A percentile compares a stretch with the other conserved stretches of the same genome.
phyloP scores from a whole-genome alignment of 2,329 filamentous ascomycete genomes.

The Phialemonium atrogriseum region DNA sequence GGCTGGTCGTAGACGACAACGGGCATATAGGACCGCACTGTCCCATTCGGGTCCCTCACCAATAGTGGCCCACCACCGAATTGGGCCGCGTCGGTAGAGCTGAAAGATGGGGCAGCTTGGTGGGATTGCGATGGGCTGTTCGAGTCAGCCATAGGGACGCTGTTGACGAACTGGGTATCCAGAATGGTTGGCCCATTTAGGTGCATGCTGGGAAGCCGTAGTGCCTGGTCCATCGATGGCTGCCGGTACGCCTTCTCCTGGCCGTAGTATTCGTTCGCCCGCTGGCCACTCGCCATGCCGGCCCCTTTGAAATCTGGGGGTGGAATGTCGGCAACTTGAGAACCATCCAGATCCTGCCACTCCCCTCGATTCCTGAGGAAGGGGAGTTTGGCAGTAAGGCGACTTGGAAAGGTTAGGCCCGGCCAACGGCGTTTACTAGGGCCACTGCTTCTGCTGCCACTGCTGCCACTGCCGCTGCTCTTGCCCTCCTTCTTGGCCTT shows the following conservation, averaged over 20 bases:
- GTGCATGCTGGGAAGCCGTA: constrained; percentile 1
- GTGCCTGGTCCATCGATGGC: constrained; percentile 4
- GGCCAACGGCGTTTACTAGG: constrained; percentile 3
- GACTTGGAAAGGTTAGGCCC: constrained; percentile 7
- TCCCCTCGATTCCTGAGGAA: constrained; percentile 19
- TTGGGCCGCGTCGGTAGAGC: constrained; percentile 17
- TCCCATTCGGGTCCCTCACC: constrained; percentile 16
- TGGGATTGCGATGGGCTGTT: constrained; percentile 7
- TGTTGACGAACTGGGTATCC: neutral
- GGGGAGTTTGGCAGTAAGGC: constrained; percentile 23
- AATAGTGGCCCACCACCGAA: constrained; percentile 12
- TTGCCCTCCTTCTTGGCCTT: constrained; percentile 17
- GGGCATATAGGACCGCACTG: constrained; percentile 25
- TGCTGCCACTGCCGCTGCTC: constrained; percentile 10
- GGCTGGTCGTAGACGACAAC: constrained; percentile 30
- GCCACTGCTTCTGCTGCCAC: constrained; percentile 8
- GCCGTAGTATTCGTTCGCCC: constrained; percentile 10
- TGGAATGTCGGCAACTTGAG: constrained; percentile 3
- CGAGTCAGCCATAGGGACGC: neutral
- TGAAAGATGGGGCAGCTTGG: constrained; percentile 17
- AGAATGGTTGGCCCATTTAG: neutral
- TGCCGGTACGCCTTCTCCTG: constrained; percentile 12
- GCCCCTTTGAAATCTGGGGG: constrained; percentile 14
- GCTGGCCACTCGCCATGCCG: constrained; percentile 1
- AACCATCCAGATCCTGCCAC: constrained; percentile 23